Conservation (phyloP, 2,329 filamentous ascomycete species). For the Phaeoacremonium minimum region DNA sequence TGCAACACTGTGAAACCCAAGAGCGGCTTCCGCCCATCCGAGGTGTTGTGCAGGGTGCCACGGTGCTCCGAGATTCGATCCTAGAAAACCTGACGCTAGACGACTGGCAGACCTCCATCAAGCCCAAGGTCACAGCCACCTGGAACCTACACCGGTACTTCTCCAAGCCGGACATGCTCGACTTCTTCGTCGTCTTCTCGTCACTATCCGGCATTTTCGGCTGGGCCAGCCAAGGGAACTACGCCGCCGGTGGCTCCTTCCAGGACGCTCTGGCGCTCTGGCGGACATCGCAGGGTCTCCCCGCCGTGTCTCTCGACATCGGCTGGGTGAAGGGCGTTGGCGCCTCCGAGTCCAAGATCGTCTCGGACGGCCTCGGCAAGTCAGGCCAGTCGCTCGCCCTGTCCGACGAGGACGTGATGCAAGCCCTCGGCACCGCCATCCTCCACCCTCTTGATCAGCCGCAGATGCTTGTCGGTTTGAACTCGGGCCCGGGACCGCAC, state of each 20-base stretch:
- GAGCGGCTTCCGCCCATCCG: conserved; percentile 21
- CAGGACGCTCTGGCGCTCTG: conserved; percentile 24
- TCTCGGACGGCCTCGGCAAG: too few relatives aligned
- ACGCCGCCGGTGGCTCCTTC: conserved; percentile 25
- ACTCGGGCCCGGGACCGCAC: conserved; percentile 11
- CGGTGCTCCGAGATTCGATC: conserved; percentile 24
- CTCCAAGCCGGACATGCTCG: conserved; percentile 3
- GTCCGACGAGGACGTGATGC: neutral
- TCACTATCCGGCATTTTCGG: conserved; percentile 7
- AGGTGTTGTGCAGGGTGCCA: conserved; percentile 35
- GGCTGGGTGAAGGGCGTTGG: conserved; percentile 20
- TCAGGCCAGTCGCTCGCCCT: too few relatives aligned
- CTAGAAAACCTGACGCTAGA: conserved; percentile 3
- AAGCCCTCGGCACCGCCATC: too few relatives aligned
- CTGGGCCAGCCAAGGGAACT: conserved; percentile 7
- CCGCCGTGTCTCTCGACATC: conserved; percentile 16
- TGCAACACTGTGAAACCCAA: conserved; percentile 14
- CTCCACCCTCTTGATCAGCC: too few relatives aligned
- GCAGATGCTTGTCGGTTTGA: conserved; percentile 14
- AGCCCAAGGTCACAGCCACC: conserved; percentile 8
- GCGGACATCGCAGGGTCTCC: conserved; percentile 13
- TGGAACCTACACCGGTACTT: conserved; percentile 7
- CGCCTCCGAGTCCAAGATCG: too few relatives aligned
- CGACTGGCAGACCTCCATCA: conserved; percentile 2
- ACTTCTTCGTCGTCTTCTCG: conserved; percentile 9